Conservation (phyloP, 2,329 filamentous ascomycete species). For the Thermomyces lanuginosus region DNA sequence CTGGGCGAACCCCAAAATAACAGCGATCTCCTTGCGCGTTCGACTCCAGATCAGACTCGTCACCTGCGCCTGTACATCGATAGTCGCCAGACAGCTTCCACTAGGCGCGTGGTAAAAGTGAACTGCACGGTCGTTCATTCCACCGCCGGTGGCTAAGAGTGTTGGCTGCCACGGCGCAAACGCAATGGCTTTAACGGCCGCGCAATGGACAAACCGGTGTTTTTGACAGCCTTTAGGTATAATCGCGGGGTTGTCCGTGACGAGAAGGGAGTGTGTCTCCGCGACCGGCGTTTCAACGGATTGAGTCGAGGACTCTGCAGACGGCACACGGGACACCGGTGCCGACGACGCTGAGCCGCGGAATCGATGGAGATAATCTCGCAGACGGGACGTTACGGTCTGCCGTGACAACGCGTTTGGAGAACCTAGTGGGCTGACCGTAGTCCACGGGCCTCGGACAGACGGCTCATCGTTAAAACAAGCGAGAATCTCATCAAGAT, state of each 20-base stretch:
- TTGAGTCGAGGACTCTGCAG: too few relatives aligned
- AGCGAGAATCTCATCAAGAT: constrained; percentile 41
- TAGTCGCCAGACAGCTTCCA: constrained; percentile 70
- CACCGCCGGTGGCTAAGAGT: constrained; percentile 77
- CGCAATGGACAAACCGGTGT: constrained; percentile 62
- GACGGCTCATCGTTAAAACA: too few relatives aligned
- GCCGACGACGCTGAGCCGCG: too few relatives aligned
- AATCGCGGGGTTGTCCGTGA: too few relatives aligned
- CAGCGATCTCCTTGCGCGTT: constrained; percentile 70
- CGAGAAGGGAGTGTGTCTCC: constrained; percentile 30
- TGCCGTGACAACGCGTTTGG: constrained; percentile 12
- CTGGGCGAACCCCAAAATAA: constrained; percentile 85
- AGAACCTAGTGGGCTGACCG: too few relatives aligned
- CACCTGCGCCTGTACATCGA: constrained; percentile 83
- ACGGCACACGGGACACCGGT: too few relatives aligned
- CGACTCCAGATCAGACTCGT: constrained; percentile 84
- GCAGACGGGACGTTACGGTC: constrained; percentile 7
- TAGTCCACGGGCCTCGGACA: too few relatives aligned
- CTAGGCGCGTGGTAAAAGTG: constrained; percentile 86
- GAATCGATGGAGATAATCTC: constrained; percentile 11
- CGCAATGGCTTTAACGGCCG: constrained; percentile 89
- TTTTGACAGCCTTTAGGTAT: constrained; percentile 43
- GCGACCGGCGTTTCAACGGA: too few relatives aligned
- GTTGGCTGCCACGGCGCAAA: constrained; percentile 90
- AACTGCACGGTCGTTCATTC: constrained; percentile 86